These are phyloP conservation scores for Amanita subjunquillea DNA, from an alignment of 768 basidiomycete species.

Conservation along the genomic window DNA sequence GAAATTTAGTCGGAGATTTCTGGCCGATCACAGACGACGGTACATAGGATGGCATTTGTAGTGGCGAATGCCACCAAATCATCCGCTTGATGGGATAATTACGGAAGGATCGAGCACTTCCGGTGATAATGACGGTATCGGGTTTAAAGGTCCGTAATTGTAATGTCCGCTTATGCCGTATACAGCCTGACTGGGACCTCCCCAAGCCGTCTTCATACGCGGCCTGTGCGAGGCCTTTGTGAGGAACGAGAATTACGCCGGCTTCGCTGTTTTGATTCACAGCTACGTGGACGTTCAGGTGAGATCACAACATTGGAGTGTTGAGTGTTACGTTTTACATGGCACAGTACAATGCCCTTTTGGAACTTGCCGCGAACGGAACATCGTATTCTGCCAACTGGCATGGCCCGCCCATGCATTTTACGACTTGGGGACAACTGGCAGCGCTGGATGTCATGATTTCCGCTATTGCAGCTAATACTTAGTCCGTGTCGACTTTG, in stretches of 20 bases:
- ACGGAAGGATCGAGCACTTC: conserved; percentile 35
- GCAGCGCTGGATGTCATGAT: conserved; percentile 35
- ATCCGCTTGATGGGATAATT: conserved; percentile 38
- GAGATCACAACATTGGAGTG: conserved; percentile 3
- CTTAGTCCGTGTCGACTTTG: not conserved
- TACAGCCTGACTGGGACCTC: not conserved
- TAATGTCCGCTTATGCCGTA: too few species aligned
- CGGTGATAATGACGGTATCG: conserved; percentile 34
- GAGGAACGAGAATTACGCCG: conserved; percentile 24
- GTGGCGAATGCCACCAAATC: conserved; percentile 25
- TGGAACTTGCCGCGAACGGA: conserved; percentile 35
- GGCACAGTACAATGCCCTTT: conserved; percentile 35
- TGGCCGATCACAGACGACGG: not conserved
- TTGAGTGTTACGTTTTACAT: not conserved
- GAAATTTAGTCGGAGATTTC: not conserved
- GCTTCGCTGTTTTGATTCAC: conserved; percentile 29
- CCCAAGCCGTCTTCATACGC: conserved; percentile 31
- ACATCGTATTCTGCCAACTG: conserved; percentile 33
- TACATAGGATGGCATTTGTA: not conserved
- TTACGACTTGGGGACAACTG: conserved; percentile 41
- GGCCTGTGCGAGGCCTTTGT: conserved; percentile 35
- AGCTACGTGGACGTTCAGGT: conserved; percentile 46
- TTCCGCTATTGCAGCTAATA: conserved; percentile 26
- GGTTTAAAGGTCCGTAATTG: conserved; percentile 35
- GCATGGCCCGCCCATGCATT: conserved; percentile 33